Evolutionary conservation across 1,284 basidiomycete genomes (phyloP).

Genomic region (Mycosarcoma mackinlayi): DNA sequence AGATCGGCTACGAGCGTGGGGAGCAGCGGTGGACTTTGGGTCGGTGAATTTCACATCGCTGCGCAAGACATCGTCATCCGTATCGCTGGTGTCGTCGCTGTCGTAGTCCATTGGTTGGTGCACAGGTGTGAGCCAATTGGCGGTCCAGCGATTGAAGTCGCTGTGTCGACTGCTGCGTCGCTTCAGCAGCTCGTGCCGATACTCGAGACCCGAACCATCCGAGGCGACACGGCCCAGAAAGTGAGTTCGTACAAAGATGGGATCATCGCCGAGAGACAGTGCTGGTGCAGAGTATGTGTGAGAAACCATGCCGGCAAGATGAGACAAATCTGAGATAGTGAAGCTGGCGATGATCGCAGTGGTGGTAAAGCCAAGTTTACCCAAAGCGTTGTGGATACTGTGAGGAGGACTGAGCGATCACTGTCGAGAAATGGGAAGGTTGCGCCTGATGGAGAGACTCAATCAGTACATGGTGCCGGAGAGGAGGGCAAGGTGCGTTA

Average conservation of each 20-base stretch:
- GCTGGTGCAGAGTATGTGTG: slow-evolving; percentile 23
- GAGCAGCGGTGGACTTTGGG: slow-evolving; percentile 1
- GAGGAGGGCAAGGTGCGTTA: too few species aligned
- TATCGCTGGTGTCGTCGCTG: slow-evolving; percentile 35
- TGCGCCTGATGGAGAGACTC: too few species aligned
- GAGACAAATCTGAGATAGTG: background rate
- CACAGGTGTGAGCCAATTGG: slow-evolving; percentile 41
- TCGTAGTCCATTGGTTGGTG: slow-evolving; percentile 26
- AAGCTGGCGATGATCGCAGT: background rate
- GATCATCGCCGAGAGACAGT: slow-evolving; percentile 31
- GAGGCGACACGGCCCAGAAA: slow-evolving; percentile 48
- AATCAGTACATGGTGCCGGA: too few species aligned
- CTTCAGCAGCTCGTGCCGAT: slow-evolving; percentile 38
- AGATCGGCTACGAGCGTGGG: slow-evolving; percentile 19
- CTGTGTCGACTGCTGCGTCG: slow-evolving; percentile 37
- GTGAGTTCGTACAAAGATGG: slow-evolving; percentile 45
- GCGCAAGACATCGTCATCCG: slow-evolving; percentile 25
- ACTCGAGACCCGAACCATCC: slow-evolving; percentile 39
- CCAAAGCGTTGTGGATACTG: background rate
- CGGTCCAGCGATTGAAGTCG: slow-evolving; percentile 34
- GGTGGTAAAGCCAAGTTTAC: too few species aligned
- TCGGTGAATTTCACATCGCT: background rate
- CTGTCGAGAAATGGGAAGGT: too few species aligned
- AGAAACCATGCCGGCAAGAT: slow-evolving; percentile 30
- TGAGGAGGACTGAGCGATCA: slow-evolving; percentile 5